Evolutionary conservation across 2,329 filamentous ascomycete species (phyloP).

Genomic region (Penicillium occitanis): DNA sequence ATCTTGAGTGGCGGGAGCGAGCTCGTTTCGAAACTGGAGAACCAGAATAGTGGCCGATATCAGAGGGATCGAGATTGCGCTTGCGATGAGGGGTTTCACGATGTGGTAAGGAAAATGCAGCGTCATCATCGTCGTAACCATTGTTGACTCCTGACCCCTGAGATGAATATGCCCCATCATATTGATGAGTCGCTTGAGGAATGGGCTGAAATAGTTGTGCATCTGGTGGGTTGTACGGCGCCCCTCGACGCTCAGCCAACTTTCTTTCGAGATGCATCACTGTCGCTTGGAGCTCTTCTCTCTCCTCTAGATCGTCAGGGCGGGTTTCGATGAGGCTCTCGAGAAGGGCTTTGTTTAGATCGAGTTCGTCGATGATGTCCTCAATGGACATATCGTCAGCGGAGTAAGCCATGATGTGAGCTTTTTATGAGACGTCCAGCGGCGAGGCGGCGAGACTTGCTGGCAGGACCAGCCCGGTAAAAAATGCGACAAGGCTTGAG

Average conservation of each 20-base stretch:
- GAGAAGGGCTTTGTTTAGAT: slow-evolving; percentile 34
- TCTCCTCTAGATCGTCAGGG: slow-evolving; percentile 29
- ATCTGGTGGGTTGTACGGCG: slow-evolving; percentile 12
- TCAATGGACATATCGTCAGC: slow-evolving; percentile 23
- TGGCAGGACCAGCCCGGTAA: background rate
- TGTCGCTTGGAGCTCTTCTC: slow-evolving; percentile 29
- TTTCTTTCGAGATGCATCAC: slow-evolving; percentile 30
- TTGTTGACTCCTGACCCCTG: background rate
- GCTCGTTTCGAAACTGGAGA: slow-evolving; percentile 15
- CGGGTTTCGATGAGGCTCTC: slow-evolving; percentile 31
- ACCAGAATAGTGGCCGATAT: background rate
- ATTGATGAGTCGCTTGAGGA: slow-evolving; percentile 12
- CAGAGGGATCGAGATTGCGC: background rate
- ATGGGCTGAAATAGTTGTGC: slow-evolving; percentile 1
- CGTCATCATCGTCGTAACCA: background rate
- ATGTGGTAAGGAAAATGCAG: background rate
- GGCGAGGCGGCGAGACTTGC: background rate
- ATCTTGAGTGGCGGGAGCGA: slow-evolving; percentile 3
- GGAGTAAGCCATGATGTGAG: slow-evolving; percentile 11
- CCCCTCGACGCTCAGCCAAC: slow-evolving; percentile 28
- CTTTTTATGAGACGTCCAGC: background rate
- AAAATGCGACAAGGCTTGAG: slow-evolving; percentile 3
- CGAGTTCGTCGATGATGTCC: slow-evolving; percentile 34
- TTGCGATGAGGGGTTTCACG: background rate
- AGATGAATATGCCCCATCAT: slow-evolving; percentile 24